These are phyloP conservation scores for Diplodia mutila DNA, from an alignment of 2,329 filamentous ascomycete species.

Conservation along the genomic window DNA sequence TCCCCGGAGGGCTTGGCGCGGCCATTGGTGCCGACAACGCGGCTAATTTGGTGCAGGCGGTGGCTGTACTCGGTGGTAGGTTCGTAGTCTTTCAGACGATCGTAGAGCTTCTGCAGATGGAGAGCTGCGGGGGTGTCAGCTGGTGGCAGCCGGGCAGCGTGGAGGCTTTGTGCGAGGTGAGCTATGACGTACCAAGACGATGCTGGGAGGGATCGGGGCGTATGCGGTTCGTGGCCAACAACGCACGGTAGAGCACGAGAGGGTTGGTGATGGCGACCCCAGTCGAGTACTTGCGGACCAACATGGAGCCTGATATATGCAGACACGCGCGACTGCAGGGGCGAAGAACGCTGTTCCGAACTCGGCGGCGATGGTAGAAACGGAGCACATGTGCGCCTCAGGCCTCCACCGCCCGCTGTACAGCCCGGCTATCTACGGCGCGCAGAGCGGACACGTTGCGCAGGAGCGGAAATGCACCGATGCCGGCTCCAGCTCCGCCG, in stretches of 20 bases:
- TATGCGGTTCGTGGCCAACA: constrained; percentile 69
- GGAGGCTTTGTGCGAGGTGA: neutral
- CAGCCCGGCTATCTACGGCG: neutral
- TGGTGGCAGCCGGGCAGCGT: constrained; percentile 28
- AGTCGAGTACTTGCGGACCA: constrained; percentile 30
- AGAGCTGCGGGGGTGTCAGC: constrained; percentile 55
- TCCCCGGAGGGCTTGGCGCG: constrained; percentile 31
- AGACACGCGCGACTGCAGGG: neutral
- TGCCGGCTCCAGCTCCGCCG: neutral
- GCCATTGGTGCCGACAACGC: constrained; percentile 41
- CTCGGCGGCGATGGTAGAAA: constrained; percentile 18
- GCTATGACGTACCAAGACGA: constrained; percentile 53
- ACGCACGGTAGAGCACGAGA: constrained; percentile 73
- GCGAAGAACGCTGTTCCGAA: constrained; percentile 12
- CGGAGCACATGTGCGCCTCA: constrained; percentile 16
- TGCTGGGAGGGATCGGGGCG: constrained; percentile 73
- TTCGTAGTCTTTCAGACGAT: constrained; percentile 76
- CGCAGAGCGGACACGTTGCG: neutral
- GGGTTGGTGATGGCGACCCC: constrained; percentile 65
- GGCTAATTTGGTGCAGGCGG: constrained; percentile 64
- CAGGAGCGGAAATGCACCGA: neutral
- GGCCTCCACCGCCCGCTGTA: neutral
- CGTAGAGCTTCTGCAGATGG: constrained; percentile 77
- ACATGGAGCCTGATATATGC: constrained; percentile 10
- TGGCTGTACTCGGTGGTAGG: constrained; percentile 71